A percentile compares a stretch with the other conserved stretches of the same genome.
These are phyloP conservation scores for Rutstroemia sp. DNA, from an alignment of 2,329 filamentous ascomycete species.

Conservation along the genomic window DNA sequence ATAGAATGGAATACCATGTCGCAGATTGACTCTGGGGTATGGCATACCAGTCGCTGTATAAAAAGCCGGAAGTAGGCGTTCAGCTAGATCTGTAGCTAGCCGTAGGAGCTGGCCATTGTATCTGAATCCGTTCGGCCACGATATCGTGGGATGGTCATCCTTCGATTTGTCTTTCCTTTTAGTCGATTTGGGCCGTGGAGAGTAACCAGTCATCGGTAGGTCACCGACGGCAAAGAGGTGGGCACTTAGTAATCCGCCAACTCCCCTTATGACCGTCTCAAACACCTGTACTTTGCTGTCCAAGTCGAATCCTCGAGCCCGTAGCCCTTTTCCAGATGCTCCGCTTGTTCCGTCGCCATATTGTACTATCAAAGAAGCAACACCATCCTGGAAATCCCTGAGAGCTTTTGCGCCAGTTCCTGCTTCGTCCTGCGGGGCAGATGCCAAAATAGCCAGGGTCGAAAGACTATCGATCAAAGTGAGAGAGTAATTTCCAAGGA, in stretches of 20 bases:
- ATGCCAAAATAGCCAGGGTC: slow-evolving; percentile 86
- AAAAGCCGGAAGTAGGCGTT: slow-evolving; percentile 83
- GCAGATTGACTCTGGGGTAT: slow-evolving; percentile 88
- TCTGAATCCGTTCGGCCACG: slow-evolving; percentile 68
- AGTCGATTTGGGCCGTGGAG: slow-evolving; percentile 34
- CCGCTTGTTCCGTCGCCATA: slow-evolving; percentile 80
- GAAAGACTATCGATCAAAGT: slow-evolving; percentile 94
- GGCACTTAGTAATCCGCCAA: slow-evolving; percentile 84
- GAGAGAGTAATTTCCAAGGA: slow-evolving; percentile 92
- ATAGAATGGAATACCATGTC: slow-evolving; percentile 88
- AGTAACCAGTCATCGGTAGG: slow-evolving; percentile 75
- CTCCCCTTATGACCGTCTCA: slow-evolving; percentile 90
- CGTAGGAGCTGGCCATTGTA: slow-evolving; percentile 88
- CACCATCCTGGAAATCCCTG: slow-evolving; percentile 70
- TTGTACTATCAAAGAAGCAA: slow-evolving; percentile 66
- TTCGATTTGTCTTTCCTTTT: slow-evolving; percentile 7
- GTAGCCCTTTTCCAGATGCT: slow-evolving; percentile 58
- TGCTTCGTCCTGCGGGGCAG: slow-evolving; percentile 51
- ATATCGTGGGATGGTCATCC: slow-evolving; percentile 46
- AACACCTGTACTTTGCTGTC: slow-evolving; percentile 99
- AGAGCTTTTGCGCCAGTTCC: slow-evolving; percentile 54
- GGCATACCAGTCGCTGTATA: slow-evolving; percentile 86
- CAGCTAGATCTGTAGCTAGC: slow-evolving; percentile 78
- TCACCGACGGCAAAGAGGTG: slow-evolving; percentile 91
- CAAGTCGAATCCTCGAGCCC: slow-evolving; percentile 79